phyloP scores from a whole-genome alignment of 805 yeast genomes.

The Peterozyma xylosa region DNA sequence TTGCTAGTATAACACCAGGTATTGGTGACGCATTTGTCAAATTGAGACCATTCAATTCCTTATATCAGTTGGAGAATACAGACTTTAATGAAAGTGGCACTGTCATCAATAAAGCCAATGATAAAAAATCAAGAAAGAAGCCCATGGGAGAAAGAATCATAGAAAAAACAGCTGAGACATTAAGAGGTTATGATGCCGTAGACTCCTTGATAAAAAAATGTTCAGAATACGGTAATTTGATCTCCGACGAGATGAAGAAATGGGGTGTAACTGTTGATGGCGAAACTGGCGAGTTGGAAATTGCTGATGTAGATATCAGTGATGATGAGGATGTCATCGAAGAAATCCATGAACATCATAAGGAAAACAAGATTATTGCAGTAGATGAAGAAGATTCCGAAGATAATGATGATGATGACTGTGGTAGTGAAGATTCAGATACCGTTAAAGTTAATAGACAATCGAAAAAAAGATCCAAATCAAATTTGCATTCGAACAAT shows the following conservation, averaged over 20 bases:
- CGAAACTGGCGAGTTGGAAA: slow-evolving; percentile 54
- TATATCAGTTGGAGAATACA: slow-evolving; percentile 52
- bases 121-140: slow-evolving; percentile 28
- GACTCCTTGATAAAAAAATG: slow-evolving; percentile 86
- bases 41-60: slow-evolving; percentile 59
- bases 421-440: slow-evolving; percentile 15
- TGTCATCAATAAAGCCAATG: slow-evolving; percentile 15
- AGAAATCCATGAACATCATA: slow-evolving; percentile 13
- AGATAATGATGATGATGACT: slow-evolving; percentile 27
- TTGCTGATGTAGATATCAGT: slow-evolving; percentile 40
- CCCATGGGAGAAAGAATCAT: slow-evolving; percentile 69
- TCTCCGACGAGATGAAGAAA: slow-evolving; percentile 61
- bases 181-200: slow-evolving; percentile 89
- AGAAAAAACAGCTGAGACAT: slow-evolving; percentile 59
- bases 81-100: slow-evolving; percentile 38
- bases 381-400: slow-evolving; percentile 19
- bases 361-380: slow-evolving; percentile 16
- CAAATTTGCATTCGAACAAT: slow-evolving; percentile 7
- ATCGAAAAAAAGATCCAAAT: neutral
- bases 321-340: slow-evolving; percentile 21
- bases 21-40: slow-evolving; percentile 58
- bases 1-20: slow-evolving; percentile 61
- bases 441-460: slow-evolving; percentile 2
- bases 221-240: slow-evolving; percentile 64
- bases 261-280: slow-evolving; percentile 88